A percentile compares a stretch with the other conserved stretches of the same genome.
Evolutionary conservation across 2,329 filamentous ascomycete genomes (phyloP).

Genomic region (Dactylellina haptotyla): DNA sequence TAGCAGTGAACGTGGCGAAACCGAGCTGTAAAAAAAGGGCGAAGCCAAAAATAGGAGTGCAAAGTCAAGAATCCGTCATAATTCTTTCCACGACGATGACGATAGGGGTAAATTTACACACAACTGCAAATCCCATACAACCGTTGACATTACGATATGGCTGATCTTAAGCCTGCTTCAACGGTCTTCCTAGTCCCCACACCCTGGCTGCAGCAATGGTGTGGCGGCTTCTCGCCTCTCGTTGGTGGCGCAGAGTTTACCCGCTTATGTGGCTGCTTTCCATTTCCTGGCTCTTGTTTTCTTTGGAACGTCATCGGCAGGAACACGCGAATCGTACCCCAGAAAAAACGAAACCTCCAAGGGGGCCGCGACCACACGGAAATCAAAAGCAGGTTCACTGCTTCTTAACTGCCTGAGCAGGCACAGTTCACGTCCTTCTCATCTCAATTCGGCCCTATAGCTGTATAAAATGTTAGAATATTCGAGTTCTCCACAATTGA

Average conservation of each 20-base stretch:
- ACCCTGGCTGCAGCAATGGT: neutral
- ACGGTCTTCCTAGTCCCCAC: neutral
- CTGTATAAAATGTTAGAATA: too few relatives aligned
- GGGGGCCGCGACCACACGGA: neutral
- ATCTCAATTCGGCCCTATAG: too few relatives aligned
- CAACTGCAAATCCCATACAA: neutral
- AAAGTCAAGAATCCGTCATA: neutral
- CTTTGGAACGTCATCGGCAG: constrained; percentile 14
- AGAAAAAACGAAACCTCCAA: neutral
- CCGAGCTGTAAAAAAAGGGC: neutral
- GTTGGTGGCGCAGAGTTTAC: neutral
- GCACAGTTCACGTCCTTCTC: neutral
- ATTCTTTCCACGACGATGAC: neutral
- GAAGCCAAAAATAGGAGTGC: constrained; percentile 2
- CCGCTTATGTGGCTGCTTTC: neutral
- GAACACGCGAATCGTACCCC: neutral
- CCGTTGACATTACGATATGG: constrained; percentile 1
- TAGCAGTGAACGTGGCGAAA: neutral
- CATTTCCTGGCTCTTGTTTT: too few relatives aligned
- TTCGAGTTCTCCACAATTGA: constrained; percentile 9
- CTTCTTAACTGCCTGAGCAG: neutral
- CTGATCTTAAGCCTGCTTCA: constrained; percentile 4
- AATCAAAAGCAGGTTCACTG: neutral
- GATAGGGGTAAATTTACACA: neutral
- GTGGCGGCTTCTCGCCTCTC: neutral